Percentiles rank a stretch among this genome's conserved stretches.
These are phyloP conservation scores for Cryptococcus sp. DNA, from an alignment of 1,284 basidiomycete genomes.

Conservation along the genomic window DNA sequence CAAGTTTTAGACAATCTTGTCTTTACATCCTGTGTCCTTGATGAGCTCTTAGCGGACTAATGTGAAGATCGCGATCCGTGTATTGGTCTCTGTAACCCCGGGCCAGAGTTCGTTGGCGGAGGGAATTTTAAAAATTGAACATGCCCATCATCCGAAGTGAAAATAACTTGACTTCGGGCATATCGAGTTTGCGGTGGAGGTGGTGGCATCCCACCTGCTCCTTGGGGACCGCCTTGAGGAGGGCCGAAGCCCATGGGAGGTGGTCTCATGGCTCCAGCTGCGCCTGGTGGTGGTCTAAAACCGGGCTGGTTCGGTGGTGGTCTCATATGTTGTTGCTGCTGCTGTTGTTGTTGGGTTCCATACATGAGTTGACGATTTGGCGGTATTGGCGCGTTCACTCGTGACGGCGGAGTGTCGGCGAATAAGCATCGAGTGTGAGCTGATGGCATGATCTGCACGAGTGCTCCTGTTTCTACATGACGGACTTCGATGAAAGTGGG, in stretches of 20 bases:
- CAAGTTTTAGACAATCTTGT: not conserved
- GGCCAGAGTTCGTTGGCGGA: slow-evolving; percentile 9
- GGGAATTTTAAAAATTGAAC: slow-evolving; percentile 48
- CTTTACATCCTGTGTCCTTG: not conserved
- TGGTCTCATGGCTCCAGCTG: not conserved
- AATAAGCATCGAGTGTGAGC: slow-evolving; percentile 84
- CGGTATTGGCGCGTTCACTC: slow-evolving; percentile 35
- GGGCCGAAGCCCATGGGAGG: slow-evolving; percentile 4
- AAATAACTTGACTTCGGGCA: slow-evolving; percentile 45
- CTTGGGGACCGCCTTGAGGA: slow-evolving; percentile 1
- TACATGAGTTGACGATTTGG: slow-evolving; percentile 29
- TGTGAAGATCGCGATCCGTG: not conserved
- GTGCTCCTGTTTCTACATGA: slow-evolving; percentile 85
- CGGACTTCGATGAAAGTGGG: slow-evolving; percentile 95
- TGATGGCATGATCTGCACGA: slow-evolving; percentile 94
- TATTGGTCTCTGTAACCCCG: not conserved
- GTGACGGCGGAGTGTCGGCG: slow-evolving; percentile 85
- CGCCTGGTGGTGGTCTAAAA: slow-evolving; percentile 7
- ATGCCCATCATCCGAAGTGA: slow-evolving; percentile 45
- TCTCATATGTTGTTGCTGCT: not conserved
- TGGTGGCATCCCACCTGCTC: slow-evolving; percentile 17
- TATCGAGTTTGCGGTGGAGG: slow-evolving; percentile 16
- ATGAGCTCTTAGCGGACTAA: not conserved
- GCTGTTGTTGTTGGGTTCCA: not conserved
- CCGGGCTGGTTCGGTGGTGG: slow-evolving; percentile 2